Base-by-base conservation (phyloP, 805 yeast species). In the Hagleromyces aurorensis region DNA sequence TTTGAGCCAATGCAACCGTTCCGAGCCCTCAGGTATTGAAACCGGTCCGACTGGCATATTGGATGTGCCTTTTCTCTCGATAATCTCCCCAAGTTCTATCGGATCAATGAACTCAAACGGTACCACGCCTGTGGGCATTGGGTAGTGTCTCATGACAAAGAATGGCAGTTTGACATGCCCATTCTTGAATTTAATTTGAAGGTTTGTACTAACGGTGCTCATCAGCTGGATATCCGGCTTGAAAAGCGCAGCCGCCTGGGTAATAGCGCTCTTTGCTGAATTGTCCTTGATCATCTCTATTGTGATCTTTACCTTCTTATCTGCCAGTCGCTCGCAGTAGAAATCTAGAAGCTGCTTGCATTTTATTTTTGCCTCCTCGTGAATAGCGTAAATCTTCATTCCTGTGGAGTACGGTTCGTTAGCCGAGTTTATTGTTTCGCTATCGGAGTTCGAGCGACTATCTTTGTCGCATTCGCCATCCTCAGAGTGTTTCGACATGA, bases 101-200 rank as follows among this genome's bases (percentile, higher is more conserved):
- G 55, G 57, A 21, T 52, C 42, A 19, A 55, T 48, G 27, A 55
- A 55, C 29, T 55, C 60, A 37, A 42, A 50, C 5, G 60, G 60
- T 3, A 55, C 45, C 13, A 52, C 45, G 16, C 45, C 34, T 0
- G 48, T 44, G 1, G 60, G 56, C 25, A 45, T 48, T 7, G 47
- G 33, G 29, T 44, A 46, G 36, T 55, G 51, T 27, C 48, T 44
- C 51, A 49, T 46, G 12, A 52, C 27, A 22, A 52, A 55, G 26
- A 43, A 48, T 3, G 62, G 57, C 15, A 57, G 35, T 30, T 57
- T 57, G 1, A 57, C 53, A 16, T 49, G 44, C 2, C 57, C 53
- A 33, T 57, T 57, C 32, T 43, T 51, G 29, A 55, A 57, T 31
- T 54, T 57, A n/a, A 57, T 54, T 29, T 50, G 56, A 23, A 54